Percentiles rank a stretch among this genome's conserved stretches.
Conservation (phyloP, 2,329 filamentous ascomycete species). For the Colletotrichum sp. region DNA sequence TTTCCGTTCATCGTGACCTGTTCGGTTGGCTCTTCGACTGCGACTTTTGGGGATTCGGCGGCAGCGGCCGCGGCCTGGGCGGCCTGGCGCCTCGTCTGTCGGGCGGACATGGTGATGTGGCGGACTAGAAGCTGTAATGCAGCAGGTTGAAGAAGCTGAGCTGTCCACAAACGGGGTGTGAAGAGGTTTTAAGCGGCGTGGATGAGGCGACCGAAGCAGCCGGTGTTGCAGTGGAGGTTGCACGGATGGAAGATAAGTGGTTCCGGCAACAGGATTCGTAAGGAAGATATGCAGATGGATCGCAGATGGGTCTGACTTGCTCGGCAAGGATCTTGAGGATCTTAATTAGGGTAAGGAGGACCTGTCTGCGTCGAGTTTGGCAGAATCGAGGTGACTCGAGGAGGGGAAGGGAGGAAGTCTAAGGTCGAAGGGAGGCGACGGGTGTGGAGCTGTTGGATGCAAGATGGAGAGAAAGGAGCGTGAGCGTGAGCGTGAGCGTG, state of each 20-base stretch:
- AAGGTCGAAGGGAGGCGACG: background rate
- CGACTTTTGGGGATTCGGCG: constrained; percentile 1
- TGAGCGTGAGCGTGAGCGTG: background rate
- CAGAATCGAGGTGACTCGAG: background rate
- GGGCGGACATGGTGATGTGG: constrained; percentile 38
- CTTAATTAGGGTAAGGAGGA: background rate
- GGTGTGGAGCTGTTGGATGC: background rate
- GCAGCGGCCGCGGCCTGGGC: constrained; percentile 30
- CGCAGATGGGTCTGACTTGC: background rate
- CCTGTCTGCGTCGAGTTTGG: background rate
- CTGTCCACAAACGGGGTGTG: background rate
- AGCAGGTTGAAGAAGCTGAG: background rate
- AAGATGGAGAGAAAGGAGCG: background rate
- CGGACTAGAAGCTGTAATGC: background rate
- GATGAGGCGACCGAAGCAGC: constrained; percentile 13
- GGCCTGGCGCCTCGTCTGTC: constrained; percentile 43
- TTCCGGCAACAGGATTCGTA: constrained; percentile 1
- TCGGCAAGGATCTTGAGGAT: background rate
- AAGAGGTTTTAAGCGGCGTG: constrained; percentile 14
- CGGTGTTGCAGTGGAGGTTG: constrained; percentile 20
- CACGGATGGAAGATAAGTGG: constrained; percentile 19
- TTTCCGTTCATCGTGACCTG: constrained; percentile 48
- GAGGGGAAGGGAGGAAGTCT: background rate
- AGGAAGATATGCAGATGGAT: background rate
- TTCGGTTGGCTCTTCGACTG: background rate